These are phyloP conservation scores for Cercospora canescens DNA, from an alignment of 2,329 filamentous ascomycete genomes.

Conservation along the genomic window DNA sequence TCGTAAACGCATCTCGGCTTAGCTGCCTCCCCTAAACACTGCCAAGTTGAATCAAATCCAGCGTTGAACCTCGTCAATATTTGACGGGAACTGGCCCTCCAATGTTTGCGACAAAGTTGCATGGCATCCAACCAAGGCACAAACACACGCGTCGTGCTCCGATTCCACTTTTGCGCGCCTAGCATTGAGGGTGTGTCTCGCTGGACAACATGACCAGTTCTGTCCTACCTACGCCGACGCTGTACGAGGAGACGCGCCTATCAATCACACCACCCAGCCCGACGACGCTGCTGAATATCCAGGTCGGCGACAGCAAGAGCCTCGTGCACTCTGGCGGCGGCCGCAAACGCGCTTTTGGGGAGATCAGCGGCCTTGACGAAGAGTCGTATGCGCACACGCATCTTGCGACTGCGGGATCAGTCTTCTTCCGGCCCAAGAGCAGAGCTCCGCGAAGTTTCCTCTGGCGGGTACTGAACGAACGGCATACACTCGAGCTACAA, in stretches of 20 bases:
- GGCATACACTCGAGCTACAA: slow-evolving; percentile 77
- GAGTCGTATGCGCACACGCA: slow-evolving; percentile 70
- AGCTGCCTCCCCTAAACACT: not conserved
- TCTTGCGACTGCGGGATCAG: slow-evolving; percentile 74
- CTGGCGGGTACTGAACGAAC: slow-evolving; percentile 84
- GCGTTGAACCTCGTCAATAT: not conserved
- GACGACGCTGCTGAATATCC: slow-evolving; percentile 65
- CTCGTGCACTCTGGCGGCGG: slow-evolving; percentile 34
- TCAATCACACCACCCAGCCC: slow-evolving; percentile 25
- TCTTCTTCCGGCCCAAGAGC: slow-evolving; percentile 79
- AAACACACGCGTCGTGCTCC: not conserved
- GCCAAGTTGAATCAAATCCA: not conserved
- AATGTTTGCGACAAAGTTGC: not conserved
- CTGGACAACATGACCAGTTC: slow-evolving; percentile 11
- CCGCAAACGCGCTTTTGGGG: slow-evolving; percentile 39
- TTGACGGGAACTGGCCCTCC: not conserved
- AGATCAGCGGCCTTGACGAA: slow-evolving; percentile 61
- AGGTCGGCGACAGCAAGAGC: slow-evolving; percentile 57
- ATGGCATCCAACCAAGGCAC: not conserved
- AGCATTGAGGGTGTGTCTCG: not conserved
- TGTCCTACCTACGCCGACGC: slow-evolving; percentile 19
- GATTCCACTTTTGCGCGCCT: not conserved
- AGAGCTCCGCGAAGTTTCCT: slow-evolving; percentile 80
- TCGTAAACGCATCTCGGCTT: not conserved
- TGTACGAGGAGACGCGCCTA: slow-evolving; percentile 33